Evolutionary conservation across 805 yeast genomes (phyloP).

Genomic region (Ogataea paraovalis): DNA sequence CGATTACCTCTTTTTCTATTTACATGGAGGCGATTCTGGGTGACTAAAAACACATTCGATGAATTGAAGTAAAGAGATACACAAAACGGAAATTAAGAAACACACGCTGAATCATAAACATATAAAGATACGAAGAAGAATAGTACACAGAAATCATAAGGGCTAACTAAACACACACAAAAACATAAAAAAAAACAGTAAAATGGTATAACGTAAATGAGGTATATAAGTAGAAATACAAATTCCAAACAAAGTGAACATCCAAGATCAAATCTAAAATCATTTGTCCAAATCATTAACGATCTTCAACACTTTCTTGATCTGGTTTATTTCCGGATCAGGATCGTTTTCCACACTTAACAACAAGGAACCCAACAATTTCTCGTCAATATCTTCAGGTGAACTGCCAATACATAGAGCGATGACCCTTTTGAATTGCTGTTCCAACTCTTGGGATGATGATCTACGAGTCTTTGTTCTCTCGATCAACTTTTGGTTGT

Average conservation of each 20-base stretch:
- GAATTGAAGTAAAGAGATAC: neutral
- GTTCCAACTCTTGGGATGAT: constrained; percentile 55
- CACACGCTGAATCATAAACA: neutral
- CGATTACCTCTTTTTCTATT: too few species aligned
- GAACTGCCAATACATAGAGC: constrained; percentile 87
- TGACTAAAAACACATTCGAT: neutral
- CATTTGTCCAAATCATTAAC: constrained; percentile 28
- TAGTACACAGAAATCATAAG: neutral
- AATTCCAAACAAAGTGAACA: neutral
- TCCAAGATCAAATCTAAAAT: neutral
- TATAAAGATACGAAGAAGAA: constrained; percentile 1
- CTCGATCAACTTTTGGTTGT: constrained; percentile 52
- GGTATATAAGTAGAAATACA: neutral
- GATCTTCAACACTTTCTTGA: constrained; percentile 31
- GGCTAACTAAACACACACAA: neutral
- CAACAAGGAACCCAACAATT: constrained; percentile 73
- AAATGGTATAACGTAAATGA: neutral
- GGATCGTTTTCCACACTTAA: constrained; percentile 90
- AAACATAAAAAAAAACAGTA: neutral
- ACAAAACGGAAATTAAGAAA: neutral
- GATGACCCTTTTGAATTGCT: constrained; percentile 82
- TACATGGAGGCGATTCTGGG: too few species aligned
- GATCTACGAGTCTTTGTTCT: constrained; percentile 51
- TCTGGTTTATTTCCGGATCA: constrained; percentile 38
- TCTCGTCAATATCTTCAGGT: constrained; percentile 58